phyloP scores from a whole-genome alignment of 1,284 basidiomycete species.

The Cerrena zonata region DNA sequence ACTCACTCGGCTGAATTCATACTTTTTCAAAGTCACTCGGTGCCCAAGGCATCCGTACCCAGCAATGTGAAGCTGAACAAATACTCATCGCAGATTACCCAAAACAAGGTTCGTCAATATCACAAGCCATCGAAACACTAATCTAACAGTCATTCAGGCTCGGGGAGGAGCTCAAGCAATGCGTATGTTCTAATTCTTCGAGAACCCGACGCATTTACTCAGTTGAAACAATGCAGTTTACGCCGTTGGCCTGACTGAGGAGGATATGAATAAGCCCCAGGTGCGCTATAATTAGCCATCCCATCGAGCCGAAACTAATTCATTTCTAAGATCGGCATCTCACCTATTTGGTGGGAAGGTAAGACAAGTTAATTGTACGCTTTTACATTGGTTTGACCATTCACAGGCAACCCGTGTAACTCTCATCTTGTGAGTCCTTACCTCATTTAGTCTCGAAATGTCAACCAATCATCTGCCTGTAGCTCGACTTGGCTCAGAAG shows the following conservation, averaged over 20 bases:
- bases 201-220: not conserved
- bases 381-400: not conserved
- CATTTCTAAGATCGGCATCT: constrained; percentile 67
- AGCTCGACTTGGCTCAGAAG: constrained; percentile 72
- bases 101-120: constrained; percentile 66
- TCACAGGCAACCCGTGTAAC: constrained; percentile 77
- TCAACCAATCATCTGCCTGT: constrained; percentile 1
- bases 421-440: constrained; percentile 56
- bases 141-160: too few species aligned
- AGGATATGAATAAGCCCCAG: constrained; percentile 79
- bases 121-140: too few species aligned
- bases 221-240: constrained; percentile 47
- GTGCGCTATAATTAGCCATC: constrained; percentile 32
- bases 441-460: not conserved
- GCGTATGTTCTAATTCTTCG: constrained; percentile 45
- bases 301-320: constrained; percentile 7
- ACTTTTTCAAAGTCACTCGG: constrained; percentile 35
- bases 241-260: constrained; percentile 68
- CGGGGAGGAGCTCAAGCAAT: constrained; percentile 77
- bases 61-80: constrained; percentile 58
- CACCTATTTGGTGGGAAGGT: constrained; percentile 86
- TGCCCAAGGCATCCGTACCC: constrained; percentile 32
- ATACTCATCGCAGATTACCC: constrained; percentile 61
- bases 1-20: constrained; percentile 5
- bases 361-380: constrained; percentile 11